Percentiles rank a stretch among this genome's conserved stretches.
Evolutionary conservation across 768 basidiomycete species (phyloP).

Genomic region (Tricholoma hemisulphureum): DNA sequence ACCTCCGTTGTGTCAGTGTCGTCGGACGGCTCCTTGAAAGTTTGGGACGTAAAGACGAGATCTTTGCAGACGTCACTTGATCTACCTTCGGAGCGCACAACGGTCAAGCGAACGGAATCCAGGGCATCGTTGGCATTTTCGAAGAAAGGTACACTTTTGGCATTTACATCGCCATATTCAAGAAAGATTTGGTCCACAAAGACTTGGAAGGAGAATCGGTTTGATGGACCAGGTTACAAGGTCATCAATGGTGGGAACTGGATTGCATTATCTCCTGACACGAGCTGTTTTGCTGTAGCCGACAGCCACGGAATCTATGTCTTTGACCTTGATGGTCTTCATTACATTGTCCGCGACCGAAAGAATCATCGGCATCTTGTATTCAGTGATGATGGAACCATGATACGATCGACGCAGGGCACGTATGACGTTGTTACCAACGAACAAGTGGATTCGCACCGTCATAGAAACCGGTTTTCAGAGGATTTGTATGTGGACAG

Average conservation of each 20-base stretch:
- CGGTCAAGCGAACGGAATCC: not conserved
- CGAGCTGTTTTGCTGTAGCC: not conserved
- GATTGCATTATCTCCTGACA: not conserved
- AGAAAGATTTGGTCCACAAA: not conserved
- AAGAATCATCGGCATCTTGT: not conserved
- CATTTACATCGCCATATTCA: not conserved
- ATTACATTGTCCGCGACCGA: conserved; percentile 1
- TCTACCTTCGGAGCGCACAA: not conserved
- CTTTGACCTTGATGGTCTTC: conserved; percentile 1
- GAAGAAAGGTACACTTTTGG: not conserved
- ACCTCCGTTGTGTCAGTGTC: not conserved
- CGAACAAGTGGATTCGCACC: not conserved
- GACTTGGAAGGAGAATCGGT: conserved; percentile 1
- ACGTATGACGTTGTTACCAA: not conserved
- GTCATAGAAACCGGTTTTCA: not conserved
- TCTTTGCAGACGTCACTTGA: not conserved
- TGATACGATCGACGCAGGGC: not conserved
- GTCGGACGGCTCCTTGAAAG: not conserved
- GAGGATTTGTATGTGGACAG: not conserved
- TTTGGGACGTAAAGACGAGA: not conserved
- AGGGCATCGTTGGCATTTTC: conserved; percentile 1
- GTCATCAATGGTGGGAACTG: not conserved
- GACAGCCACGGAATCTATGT: not conserved
- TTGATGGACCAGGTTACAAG: not conserved
- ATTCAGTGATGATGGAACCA: not conserved